These are phyloP conservation scores for Starmera caribaea DNA, from an alignment of 805 yeast species.

Conservation along the genomic window DNA sequence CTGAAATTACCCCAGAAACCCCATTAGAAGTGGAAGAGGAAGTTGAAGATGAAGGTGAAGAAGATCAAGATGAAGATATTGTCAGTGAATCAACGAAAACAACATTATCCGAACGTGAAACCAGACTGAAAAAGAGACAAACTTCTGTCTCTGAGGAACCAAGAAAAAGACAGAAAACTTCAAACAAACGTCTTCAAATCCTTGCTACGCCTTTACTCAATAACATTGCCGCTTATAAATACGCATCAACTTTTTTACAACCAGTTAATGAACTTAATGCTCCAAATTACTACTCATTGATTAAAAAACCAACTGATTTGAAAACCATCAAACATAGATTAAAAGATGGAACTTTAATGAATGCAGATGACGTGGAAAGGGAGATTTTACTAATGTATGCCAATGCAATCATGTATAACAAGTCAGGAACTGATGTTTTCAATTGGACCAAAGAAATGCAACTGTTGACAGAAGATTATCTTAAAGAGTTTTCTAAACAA, in stretches of 20 bases:
- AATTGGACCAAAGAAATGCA: slow-evolving; percentile 62
- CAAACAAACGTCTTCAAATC: slow-evolving; percentile 48
- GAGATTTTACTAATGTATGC: slow-evolving; percentile 73
- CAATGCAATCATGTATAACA: slow-evolving; percentile 77
- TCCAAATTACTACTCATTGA: slow-evolving; percentile 54
- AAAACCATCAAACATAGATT: slow-evolving; percentile 50
- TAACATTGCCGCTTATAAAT: slow-evolving; percentile 59
- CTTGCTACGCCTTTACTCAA: slow-evolving; percentile 53
- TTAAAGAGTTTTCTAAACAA: slow-evolving; percentile 16
- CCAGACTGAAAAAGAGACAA: slow-evolving; percentile 10
- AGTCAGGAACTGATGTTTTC: slow-evolving; percentile 51
- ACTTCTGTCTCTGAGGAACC: slow-evolving; percentile 3
- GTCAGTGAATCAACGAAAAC: slow-evolving; percentile 13
- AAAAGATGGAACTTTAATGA: slow-evolving; percentile 46
- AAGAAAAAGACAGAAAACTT: slow-evolving; percentile 5
- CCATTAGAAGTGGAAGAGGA: slow-evolving; percentile 3
- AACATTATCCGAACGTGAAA: slow-evolving; percentile 9
- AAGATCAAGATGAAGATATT: slow-evolving; percentile 13
- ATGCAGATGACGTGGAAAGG: slow-evolving; percentile 45
- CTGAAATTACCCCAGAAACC: neutral
- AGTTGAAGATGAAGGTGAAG: slow-evolving; percentile 2
- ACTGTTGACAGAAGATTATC: slow-evolving; percentile 36
- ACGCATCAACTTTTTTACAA: slow-evolving; percentile 62
- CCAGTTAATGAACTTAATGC: slow-evolving; percentile 65
- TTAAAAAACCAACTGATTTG: slow-evolving; percentile 58